Percentiles rank a stretch among this genome's conserved stretches.
Conservation (phyloP, 164 flowering plant genomes). For the Berberis thunbergii region DNA sequence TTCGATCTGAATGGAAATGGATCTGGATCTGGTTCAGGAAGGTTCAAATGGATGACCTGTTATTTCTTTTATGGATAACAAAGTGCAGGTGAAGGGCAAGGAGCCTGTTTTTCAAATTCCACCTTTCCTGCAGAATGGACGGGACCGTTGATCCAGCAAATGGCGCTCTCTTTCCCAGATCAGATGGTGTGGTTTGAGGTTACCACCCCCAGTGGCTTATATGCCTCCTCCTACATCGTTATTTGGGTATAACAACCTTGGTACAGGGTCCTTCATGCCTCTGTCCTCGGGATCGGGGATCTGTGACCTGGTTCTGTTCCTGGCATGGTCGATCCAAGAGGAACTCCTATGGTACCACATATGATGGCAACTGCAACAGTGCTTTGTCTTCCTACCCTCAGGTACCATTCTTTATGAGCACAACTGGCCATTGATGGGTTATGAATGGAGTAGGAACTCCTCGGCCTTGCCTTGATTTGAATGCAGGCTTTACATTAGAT, state of each 20-base stretch:
- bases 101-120: constrained; percentile 26
- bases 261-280: constrained; percentile 23
- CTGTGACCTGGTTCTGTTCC: constrained; percentile 46
- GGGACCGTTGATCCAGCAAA: constrained; percentile 25
- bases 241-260: constrained; percentile 27
- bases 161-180: constrained; percentile 25
- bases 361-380: constrained; percentile 32
- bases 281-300: constrained; percentile 30
- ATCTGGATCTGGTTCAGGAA: constrained; percentile 9
- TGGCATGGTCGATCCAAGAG: constrained; percentile 65
- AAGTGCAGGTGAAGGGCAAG: constrained; percentile 42
- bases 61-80: constrained; percentile 66
- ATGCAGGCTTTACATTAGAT: constrained; percentile 34
- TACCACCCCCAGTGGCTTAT: constrained; percentile 33
- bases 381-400: constrained; percentile 32
- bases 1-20: constrained; percentile 11
- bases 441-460: constrained; percentile 28
- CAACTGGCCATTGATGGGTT: constrained; percentile 22
- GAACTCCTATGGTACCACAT: constrained; percentile 48
- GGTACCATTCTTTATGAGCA: constrained; percentile 40
- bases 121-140: constrained; percentile 40
- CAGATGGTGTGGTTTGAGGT: constrained; percentile 25
- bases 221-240: constrained; percentile 26
- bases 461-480: constrained; percentile 41
- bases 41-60: constrained; percentile 36